Conservation (phyloP, 2,329 filamentous ascomycete genomes). For the Orbilia brochopaga region DNA sequence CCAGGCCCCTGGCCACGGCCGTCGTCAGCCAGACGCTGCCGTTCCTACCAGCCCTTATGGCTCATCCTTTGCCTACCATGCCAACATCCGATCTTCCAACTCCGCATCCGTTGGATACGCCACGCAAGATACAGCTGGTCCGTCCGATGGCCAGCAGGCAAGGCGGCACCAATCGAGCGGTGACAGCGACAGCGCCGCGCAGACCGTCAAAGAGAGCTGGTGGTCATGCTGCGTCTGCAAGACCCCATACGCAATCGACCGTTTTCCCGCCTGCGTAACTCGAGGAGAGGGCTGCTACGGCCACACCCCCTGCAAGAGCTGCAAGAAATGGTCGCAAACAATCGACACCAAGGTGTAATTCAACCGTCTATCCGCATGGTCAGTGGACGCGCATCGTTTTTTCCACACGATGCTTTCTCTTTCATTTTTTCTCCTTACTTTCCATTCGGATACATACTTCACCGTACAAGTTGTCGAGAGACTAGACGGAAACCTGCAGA, state of each 20-base stretch:
- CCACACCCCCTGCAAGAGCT: slow-evolving; percentile 7
- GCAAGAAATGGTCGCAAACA: background rate
- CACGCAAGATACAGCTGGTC: background rate
- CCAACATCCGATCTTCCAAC: background rate
- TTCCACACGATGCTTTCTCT: no score
- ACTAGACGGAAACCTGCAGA: background rate
- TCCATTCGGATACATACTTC: background rate
- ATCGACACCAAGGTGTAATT: slow-evolving; percentile 1
- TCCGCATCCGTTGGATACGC: background rate
- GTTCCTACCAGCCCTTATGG: background rate
- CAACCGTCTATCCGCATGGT: background rate
- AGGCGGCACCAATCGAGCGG: background rate
- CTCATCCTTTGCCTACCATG: background rate
- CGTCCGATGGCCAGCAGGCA: slow-evolving; percentile 11
- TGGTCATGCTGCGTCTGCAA: slow-evolving; percentile 26
- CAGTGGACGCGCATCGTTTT: background rate
- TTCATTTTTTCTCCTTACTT: background rate
- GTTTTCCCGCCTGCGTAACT: background rate
- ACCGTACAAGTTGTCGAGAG: background rate
- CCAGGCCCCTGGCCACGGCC: slow-evolving; percentile 5
- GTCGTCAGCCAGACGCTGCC: background rate
- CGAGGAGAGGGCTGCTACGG: background rate
- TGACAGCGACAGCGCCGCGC: background rate
- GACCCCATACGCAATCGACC: background rate
- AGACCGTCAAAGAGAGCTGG: background rate